Evolutionary conservation across 2,329 filamentous ascomycete species (phyloP).

Genomic region (Ophiostoma sp.): DNA sequence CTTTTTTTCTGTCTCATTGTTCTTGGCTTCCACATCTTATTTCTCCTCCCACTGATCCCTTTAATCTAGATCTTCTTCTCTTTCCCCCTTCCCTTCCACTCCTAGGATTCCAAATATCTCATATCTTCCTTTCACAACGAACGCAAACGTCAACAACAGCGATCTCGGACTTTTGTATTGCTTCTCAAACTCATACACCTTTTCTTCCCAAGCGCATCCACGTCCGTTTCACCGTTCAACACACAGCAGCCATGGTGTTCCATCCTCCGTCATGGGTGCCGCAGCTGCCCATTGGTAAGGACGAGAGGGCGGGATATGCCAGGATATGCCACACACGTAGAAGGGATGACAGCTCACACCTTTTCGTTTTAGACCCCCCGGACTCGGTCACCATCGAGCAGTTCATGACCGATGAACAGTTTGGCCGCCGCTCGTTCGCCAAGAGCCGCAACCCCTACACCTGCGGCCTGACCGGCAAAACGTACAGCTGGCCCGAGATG

Average conservation of each 20-base stretch:
- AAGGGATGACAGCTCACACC: constrained; percentile 10
- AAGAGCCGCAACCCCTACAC: constrained; percentile 48
- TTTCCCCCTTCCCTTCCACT: not conserved
- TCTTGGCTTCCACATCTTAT: not conserved
- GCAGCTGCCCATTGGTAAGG: constrained; percentile 56
- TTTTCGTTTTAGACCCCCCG: constrained; percentile 54
- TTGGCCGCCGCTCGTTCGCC: constrained; percentile 65
- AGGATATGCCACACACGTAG: not conserved
- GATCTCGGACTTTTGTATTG: not conserved
- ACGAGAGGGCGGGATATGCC: not conserved
- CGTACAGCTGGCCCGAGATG: constrained; percentile 27
- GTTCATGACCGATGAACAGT: constrained; percentile 72
- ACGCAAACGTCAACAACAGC: not conserved
- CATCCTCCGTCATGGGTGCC: constrained; percentile 62
- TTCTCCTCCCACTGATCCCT: not conserved
- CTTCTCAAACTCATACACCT: not conserved
- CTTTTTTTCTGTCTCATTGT: not conserved
- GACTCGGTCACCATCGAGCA: constrained; percentile 73
- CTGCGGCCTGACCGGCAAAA: constrained; percentile 33
- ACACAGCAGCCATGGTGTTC: constrained; percentile 52
- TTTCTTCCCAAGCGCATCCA: not conserved
- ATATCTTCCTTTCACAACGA: not conserved
- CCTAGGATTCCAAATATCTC: not conserved
- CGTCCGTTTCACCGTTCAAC: not conserved
- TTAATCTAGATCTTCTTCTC: not conserved